Evolutionary conservation across 2,329 filamentous ascomycete genomes (phyloP), one percentile per base, ranked within the genome.

Genomic region (Teratosphaeria zuluensis): DNA sequence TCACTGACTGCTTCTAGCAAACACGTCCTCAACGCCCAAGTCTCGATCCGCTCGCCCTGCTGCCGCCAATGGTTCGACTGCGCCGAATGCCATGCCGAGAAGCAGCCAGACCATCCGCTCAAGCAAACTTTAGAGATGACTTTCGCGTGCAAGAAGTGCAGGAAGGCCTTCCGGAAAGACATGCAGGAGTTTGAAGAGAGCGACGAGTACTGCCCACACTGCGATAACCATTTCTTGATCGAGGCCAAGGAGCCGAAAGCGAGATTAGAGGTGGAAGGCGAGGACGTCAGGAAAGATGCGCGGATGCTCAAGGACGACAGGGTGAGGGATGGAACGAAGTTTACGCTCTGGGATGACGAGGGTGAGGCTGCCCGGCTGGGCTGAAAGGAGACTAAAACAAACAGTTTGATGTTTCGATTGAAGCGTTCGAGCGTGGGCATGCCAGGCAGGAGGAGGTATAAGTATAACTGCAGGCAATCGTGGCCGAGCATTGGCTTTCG

Each of bases 41-140:
- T 99, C 70, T 81, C 92, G 59, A 95, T 99, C 77, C 89, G 94
- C 68, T 94, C 92, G 58, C 89, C 92, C 63, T 99, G 94, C 81
- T 99, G 94, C 80, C 84, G 85, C 61, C 96, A 96, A 80, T 99
- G 95, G 95, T 99, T 96, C 78, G 94, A 99, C 79, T 99, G 94
- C 76, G 89, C 90, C 64, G 88, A 96, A 73, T 99, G 94, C 78
- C 94, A 99, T 77, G 77, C 78, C 57, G 94, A 99, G 73, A 80
- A 84, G 62, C 88, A 95, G 74, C 42, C 42, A 8, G 58, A 61
- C 7, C 94, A 97, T 74, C 76, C 82, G 42, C 84, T 99, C 24
- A 76, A 83, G 57, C 88, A 95, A 76, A 81, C 80, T 64, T 65
- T 69, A 61, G 94, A 99, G 71, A 95, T 99, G 90, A 83, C 80